Evolutionary conservation across 2,329 filamentous ascomycete species (phyloP), one percentile per base, ranked within the genome.

Genomic region (Pseudogymnoascus sp.): DNA sequence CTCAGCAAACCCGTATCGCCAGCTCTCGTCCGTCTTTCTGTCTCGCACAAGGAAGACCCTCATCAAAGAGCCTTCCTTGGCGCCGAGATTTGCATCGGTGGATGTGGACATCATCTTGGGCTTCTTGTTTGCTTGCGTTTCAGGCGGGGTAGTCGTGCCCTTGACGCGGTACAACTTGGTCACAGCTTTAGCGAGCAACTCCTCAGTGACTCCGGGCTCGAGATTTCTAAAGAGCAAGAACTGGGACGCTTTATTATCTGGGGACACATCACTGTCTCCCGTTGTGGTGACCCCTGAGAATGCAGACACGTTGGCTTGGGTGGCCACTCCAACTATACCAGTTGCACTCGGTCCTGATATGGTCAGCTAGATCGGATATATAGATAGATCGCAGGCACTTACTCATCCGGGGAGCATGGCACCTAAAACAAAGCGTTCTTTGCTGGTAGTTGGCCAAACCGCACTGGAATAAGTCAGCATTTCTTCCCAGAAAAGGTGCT

Each of bases 1-100:
- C 73, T 96, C 91, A 0, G 87, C 91, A 74, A 96, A 96, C 0
- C 90, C 91, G 69, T 91, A 96, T 68, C 87, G 84, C 81, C 89
- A 90, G 61, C 87, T 91, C 65, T 90, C 86, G 62, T 90, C 83
- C 3, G 81, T 88, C 65, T 80, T 81, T 50, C 86, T 82, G 71
- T 93, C 89, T 63, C 91, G 84, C 70, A 95, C 86, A 26, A 96
- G 77, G 65, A 95, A 84, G 1, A 95, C 85, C 61, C 91, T 85
- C 65, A 88, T 84, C 7, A 96, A 77, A n/a, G 89, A 91, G 19
- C 87, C 86, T 33, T 87, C 85, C 63, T 82, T 84, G 3, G 91
- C 90, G 40, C 90, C 90, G 1, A 73, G 62, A 44, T 69, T 73
- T 38, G 84, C 78, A 14, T 81, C 80, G 10, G 81, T 82, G 4